These are phyloP conservation scores for Xylaria sp. DNA, from an alignment of 2,329 filamentous ascomycete genomes.

Conservation along the genomic window DNA sequence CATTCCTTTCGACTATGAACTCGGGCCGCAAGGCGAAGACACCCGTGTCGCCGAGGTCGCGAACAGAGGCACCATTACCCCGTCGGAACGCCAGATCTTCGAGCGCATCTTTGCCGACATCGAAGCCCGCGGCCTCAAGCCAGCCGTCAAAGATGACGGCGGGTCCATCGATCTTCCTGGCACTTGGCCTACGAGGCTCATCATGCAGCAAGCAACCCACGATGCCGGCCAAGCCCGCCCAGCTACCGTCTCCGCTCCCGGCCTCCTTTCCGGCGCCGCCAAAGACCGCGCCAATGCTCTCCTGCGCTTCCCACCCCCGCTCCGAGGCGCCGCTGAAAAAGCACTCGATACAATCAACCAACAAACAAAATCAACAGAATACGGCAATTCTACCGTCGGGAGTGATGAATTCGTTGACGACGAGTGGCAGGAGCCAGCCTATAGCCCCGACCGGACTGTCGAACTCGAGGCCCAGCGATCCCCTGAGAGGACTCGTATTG, in stretches of 20 bases:
- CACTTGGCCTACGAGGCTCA: constrained; percentile 43
- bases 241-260: constrained; percentile 36
- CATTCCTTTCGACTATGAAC: constrained; percentile 64
- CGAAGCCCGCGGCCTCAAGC: constrained; percentile 51
- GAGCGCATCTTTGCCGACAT: constrained; percentile 69
- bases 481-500: constrained; percentile 63
- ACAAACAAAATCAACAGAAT: constrained; percentile 18
- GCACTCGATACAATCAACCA: constrained; percentile 51
- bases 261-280: constrained; percentile 39
- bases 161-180: constrained; percentile 10
- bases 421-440: constrained; percentile 40
- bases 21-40: constrained; percentile 41
- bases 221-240: constrained; percentile 39
- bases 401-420: constrained; percentile 26
- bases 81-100: constrained; percentile 60
- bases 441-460: constrained; percentile 41
- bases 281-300: constrained; percentile 51
- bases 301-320: constrained; percentile 53
- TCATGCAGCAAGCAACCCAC: constrained; percentile 45
- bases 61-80: constrained; percentile 62
- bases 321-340: constrained; percentile 52
- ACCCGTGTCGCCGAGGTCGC: constrained; percentile 40
- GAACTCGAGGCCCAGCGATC: constrained; percentile 55
- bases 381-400: not conserved
- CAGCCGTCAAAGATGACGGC: constrained; percentile 31